Base-by-base conservation (phyloP, 1,284 basidiomycete species). In the Tylopilus sp. region DNA sequence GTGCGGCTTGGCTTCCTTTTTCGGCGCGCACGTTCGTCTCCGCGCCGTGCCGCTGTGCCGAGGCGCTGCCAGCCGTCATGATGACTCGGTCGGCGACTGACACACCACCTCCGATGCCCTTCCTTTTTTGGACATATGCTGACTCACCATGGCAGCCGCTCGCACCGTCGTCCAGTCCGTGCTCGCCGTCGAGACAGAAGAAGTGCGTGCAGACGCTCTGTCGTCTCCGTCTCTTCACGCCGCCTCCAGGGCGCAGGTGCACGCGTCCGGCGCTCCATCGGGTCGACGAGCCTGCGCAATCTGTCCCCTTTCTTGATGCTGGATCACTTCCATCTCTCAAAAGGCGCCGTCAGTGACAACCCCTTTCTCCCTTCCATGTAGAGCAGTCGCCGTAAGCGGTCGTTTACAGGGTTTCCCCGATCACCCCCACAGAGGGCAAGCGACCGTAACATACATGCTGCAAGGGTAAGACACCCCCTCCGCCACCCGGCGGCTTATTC, bases 251-350 rank as follows among this genome's bases (percentile, higher is more conserved):
- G 94, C n/a, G 88, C 76, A 5, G 94, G 93, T 11, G 94, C 90
- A 7, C 76, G 79, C 42, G 95, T 98, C n/a, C 82, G 94, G 54
- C 81, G 96, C 42, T 92, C 89, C 26, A 97, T 98, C 61, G 95
- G 95, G 13, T 82, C 85, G 1, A 76, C 76, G 67, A 76, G 72
- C 42, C 77, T 98, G 22, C 79, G 85, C 51, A 97, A 94, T 68
- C 74, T 97, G 43, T 88, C 88, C 0, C 95, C 94, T 0, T 98
- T 98, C 77, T 77, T 98, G 50, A 90, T 97, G 89, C 74, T 92
- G 7, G 90, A 92, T 66, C 86, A 90, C 61, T 90, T 90, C 63
- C 80, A 85, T 65, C 78, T 86, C 50, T 74, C 75, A 1, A 68
- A 81, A 62, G 85, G 84, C 49, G 84, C 85, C 17, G 85, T 86